Conservation (phyloP, 2,329 filamentous ascomycete species). For the Arthroderma sp. region DNA sequence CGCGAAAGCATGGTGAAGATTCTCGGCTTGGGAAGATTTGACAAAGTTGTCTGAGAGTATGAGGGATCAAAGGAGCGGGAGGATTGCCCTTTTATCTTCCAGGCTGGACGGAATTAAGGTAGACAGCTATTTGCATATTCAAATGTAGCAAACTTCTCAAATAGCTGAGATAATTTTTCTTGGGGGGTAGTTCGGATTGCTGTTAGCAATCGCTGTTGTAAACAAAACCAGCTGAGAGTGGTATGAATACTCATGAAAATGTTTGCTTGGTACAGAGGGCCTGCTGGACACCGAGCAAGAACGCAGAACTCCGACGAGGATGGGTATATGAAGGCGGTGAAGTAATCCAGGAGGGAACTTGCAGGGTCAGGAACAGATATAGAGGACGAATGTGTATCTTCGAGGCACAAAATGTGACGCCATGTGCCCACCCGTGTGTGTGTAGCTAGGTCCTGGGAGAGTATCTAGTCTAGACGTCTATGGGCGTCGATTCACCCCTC, state of each 20-base stretch:
- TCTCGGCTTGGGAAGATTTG: neutral
- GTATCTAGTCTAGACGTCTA: too few species aligned
- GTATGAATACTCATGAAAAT: neutral
- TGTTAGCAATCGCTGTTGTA: neutral
- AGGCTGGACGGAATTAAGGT: neutral
- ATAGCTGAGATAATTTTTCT: neutral
- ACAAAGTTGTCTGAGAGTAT: neutral
- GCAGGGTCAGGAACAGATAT: neutral
- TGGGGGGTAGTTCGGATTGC: neutral
- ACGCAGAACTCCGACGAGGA: neutral
- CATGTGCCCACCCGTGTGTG: neutral
- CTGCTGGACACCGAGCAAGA: neutral
- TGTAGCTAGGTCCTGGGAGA: neutral
- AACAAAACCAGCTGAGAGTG: neutral
- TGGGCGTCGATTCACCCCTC: too few species aligned
- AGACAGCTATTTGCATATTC: neutral
- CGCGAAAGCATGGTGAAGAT: neutral
- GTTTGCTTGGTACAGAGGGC: neutral
- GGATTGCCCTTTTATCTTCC: neutral
- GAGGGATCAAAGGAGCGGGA: too few species aligned
- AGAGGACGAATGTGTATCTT: neutral
- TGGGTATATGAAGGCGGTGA: too few species aligned
- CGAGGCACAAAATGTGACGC: neutral
- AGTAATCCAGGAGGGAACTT: neutral
- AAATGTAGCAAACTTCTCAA: neutral